Percentiles rank a stretch among this genome's conserved stretches.
These are phyloP conservation scores for Phialocephala sp. DNA, from an alignment of 2,329 filamentous ascomycete genomes.

Conservation along the genomic window DNA sequence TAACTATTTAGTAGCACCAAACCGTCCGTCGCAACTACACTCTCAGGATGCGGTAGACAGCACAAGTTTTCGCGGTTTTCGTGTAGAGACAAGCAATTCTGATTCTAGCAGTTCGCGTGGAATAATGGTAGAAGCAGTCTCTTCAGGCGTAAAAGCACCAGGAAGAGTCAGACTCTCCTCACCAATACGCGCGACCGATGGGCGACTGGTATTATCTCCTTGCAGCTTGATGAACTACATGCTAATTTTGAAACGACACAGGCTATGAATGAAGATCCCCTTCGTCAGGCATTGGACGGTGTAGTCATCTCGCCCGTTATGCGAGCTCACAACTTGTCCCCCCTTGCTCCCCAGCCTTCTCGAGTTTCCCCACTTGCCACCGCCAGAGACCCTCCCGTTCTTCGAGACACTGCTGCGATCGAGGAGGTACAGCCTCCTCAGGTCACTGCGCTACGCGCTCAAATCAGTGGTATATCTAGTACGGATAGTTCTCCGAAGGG, in stretches of 20 bases:
- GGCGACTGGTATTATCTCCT: neutral
- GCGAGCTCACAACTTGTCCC: conserved; percentile 74
- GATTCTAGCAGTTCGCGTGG: conserved; percentile 23
- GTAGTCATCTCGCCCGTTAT: conserved; percentile 65
- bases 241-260: conserved; percentile 44
- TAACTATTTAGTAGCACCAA: conserved; percentile 37
- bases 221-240: neutral
- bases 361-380: conserved; percentile 66
- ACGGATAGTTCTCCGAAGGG: conserved; percentile 65
- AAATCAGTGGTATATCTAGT: conserved; percentile 54
- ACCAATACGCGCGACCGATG: conserved; percentile 6
- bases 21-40: conserved; percentile 31
- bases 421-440: conserved; percentile 53
- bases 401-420: conserved; percentile 35
- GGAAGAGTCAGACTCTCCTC: conserved; percentile 16
- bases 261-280: conserved; percentile 45
- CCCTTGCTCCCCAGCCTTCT: conserved; percentile 76
- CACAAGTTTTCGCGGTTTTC: neutral
- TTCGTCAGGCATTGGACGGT: conserved; percentile 48
- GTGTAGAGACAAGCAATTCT: conserved; percentile 18
- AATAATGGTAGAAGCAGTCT: neutral
- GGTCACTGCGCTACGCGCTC: conserved; percentile 60
- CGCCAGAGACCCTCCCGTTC: conserved; percentile 45
- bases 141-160: neutral
- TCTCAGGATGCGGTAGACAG: conserved; percentile 20